phyloP scores from a whole-genome alignment of 371 early-diverging fungal genomes.

The Lichtheimia ramosa region DNA sequence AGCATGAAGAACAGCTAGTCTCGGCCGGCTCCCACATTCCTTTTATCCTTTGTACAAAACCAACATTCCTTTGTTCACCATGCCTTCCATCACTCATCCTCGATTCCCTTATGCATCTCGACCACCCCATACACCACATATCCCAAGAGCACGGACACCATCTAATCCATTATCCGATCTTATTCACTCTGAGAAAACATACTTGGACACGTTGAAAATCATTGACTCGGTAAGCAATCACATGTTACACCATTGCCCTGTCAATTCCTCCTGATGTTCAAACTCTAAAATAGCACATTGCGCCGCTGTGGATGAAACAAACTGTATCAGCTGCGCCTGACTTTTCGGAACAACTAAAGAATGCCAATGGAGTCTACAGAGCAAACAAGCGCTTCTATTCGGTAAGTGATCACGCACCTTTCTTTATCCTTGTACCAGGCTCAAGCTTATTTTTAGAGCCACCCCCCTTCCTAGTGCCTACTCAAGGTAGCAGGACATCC shows the following conservation, averaged over 20 bases:
- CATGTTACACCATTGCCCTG: neutral
- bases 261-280: neutral
- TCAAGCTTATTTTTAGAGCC: neutral
- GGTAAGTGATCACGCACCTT: conserved; percentile 21
- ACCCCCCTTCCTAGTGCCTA: conserved; percentile 18
- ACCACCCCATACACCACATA: conserved; percentile 12
- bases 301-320: conserved; percentile 53
- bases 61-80: conserved; percentile 5
- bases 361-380: conserved; percentile 37
- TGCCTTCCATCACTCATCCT: conserved; percentile 19
- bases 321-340: conserved; percentile 47
- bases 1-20: neutral
- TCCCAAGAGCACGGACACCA: neutral
- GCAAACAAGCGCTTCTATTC: conserved; percentile 48
- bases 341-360: conserved; percentile 43
- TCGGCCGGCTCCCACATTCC: conserved; percentile 4
- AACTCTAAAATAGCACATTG: conserved; percentile 40
- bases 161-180: conserved; percentile 46
- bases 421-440: neutral
- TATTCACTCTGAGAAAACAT: conserved; percentile 49
- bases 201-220: conserved; percentile 41
- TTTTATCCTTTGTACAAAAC: conserved; percentile 7
- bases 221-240: conserved; percentile 43
- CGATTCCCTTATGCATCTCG: conserved; percentile 7
- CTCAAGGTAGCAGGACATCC: conserved; percentile 20